Base-by-base conservation (phyloP, 1,139 yeast genomes). In the Yamadazyma spencermartinsiae region DNA sequence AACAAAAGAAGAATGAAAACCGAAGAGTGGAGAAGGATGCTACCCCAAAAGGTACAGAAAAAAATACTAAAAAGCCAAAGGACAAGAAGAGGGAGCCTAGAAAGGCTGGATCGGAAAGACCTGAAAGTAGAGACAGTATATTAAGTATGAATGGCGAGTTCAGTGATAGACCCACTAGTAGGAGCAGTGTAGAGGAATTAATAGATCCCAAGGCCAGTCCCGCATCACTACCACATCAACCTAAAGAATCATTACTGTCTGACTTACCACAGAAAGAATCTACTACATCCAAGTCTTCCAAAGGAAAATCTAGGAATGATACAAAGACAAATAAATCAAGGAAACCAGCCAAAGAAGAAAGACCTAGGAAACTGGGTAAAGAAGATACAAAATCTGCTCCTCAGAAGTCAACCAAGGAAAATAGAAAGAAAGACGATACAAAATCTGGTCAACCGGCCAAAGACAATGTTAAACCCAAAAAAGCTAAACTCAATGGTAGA, bases 1-100 rank as follows among this genome's bases (percentile, higher is more conserved):
- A n/a, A 21, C 24, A 35, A 24, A 17, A 23, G 13, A 39, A 33
- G 31, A 9, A 34, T 5, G 21, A 28, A 18, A 33, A 28, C 12
- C 28, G 17, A 14, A 13, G 27, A 4, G 33, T 31, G 19, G 30
- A 36, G 15, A 19, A 29, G 9, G 35, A 27, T 13, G 37, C 30
- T 1, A 39, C 30, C 1, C 16, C 20, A 6, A 35, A 31, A 13
- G 18, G 15, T 17, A 10, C 13, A 34, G 17, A 35, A 6, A 35
- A 31, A 13, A 14, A 14, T 17, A 10, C 13, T 34, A 20, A 35
- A 18, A 28, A 18, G 17, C 36, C 25, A n/a, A 14, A 13, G 4
- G 20, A 29, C 21, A 35, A 27, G 29, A 11, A 16, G 15, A 33
- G 24, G 30, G 26, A 24, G 13, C 35, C 21, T 14, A 34, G 12